Conservation (phyloP, 331 rosid species). For the Phaseolus coccineus region DNA sequence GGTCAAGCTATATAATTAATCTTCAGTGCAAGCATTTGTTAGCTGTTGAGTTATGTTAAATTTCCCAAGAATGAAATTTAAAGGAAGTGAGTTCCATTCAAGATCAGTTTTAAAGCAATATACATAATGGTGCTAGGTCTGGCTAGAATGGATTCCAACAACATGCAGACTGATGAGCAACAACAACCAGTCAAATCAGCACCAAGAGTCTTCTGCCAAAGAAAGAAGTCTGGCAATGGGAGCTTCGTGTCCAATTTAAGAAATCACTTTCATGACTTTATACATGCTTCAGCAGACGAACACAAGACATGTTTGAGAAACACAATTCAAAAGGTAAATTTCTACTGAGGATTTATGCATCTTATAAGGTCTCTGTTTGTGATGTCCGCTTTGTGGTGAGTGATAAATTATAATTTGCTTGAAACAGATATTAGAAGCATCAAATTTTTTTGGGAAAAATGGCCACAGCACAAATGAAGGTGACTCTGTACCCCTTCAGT, state of each 20-base stretch:
- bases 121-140: constrained; percentile 35
- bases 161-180: constrained; percentile 37
- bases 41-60: background rate
- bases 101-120: background rate
- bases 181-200: constrained; percentile 31
- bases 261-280: constrained; percentile 63
- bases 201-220: constrained; percentile 53
- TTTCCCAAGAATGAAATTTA: background rate
- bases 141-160: constrained; percentile 50
- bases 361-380: background rate
- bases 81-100: background rate
- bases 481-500: constrained; percentile 44
- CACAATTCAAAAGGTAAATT: constrained; percentile 56
- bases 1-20: background rate
- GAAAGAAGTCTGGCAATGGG: constrained; percentile 62
- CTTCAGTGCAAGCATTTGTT: background rate
- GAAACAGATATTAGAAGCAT: constrained; percentile 53
- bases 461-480: constrained; percentile 40
- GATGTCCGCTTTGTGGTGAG: background rate
- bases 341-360: constrained; percentile 17
- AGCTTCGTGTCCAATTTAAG: constrained; percentile 63
- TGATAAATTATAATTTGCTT: constrained; percentile 29
- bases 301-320: constrained; percentile 67
- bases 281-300: constrained; percentile 65
- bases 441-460: constrained; percentile 43